Evolutionary conservation across 441 rosid species (phyloP).

Genomic region (Heliophila coronopifolia): DNA sequence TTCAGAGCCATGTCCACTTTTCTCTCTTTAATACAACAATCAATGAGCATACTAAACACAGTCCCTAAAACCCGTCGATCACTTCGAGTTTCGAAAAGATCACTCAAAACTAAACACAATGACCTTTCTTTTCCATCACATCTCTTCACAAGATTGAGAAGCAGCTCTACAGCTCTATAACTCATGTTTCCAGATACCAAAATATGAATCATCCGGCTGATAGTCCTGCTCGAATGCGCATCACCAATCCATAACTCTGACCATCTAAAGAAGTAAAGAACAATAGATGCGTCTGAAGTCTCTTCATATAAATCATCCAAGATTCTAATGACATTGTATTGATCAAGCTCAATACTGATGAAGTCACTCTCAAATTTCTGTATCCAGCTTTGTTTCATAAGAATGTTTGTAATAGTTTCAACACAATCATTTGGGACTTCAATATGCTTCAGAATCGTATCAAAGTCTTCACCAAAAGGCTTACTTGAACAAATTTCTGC

Average conservation of each 20-base stretch:
- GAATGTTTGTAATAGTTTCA: conserved; percentile 20
- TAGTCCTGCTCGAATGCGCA: conserved; percentile 22
- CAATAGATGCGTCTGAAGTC: conserved; percentile 39
- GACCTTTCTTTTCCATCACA: conserved; percentile 25
- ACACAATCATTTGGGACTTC: conserved; percentile 12
- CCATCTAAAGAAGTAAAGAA: conserved; percentile 37
- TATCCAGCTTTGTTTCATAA: conserved; percentile 28
- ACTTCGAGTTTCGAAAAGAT: conserved; percentile 30
- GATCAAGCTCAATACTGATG: conserved; percentile 27
- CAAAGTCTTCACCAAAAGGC: conserved; percentile 24
- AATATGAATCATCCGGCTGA: conserved; percentile 34
- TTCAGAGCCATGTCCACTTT: conserved; percentile 28
- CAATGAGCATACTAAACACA: conserved; percentile 30
- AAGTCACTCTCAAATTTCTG: conserved; percentile 9
- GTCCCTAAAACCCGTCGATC: conserved; percentile 33
- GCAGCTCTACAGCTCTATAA: conserved; percentile 29
- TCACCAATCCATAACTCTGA: conserved; percentile 33
- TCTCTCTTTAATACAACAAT: conserved; percentile 34
- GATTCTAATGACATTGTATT: conserved; percentile 24
- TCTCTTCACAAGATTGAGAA: conserved; percentile 25
- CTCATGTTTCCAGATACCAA: conserved; percentile 38
- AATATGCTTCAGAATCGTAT: conserved; percentile 4
- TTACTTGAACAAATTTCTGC: background rate
- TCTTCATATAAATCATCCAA: conserved; percentile 31
- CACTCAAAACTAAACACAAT: conserved; percentile 11